Base-by-base conservation (phyloP, 2,329 filamentous ascomycete species). In the Trichophyton benhamiae region DNA sequence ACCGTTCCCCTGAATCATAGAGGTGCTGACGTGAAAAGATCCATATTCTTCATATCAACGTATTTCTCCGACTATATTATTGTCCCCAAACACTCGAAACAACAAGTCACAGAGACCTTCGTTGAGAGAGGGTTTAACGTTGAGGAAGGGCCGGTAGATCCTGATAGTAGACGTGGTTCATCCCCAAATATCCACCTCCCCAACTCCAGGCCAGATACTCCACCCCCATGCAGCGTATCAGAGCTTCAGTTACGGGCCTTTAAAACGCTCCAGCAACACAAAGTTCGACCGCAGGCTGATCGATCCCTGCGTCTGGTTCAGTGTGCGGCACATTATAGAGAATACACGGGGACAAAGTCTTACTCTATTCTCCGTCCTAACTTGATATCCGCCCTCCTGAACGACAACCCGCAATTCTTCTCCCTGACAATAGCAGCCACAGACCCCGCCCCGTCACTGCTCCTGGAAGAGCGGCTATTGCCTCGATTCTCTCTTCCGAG, bases 41-140 rank as follows among this genome's bases (percentile, higher is more conserved):
- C 92, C 60, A 95, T 99, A 70, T 96, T 97, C 79, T 97, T 97
- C 81, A 95, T 96, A 72, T 96, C 92, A 2, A 96, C 91, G 36
- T 99, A 97, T 75, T 97, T 95, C 75, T 94, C 89, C 38, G 92
- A 99, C 76, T 97, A 96, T 75, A 95, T 99, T 68, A 82, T 97
- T 41, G 90, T 96, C 0, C 91, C 94, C 0, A 81, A 81, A 60
- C 88, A 86, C 70, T 85, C 87, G 68, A 85, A 87, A 58, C 77
- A 82, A 27, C 86, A 85, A 44, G 91, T 97, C 57, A 84, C 90
- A 38, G 80, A 85, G 62, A 87, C 90, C 0, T 79, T 97, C 3
- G 80, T 92, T 63, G 83, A 85, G 17, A 84, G 87, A 55, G 91
- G 91, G 0, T 96, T 96, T 70, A 85, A 87, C 67, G 91, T 96